phyloP scores from a whole-genome alignment of 2,329 filamentous ascomycete species.

The Sphaerostilbella broomeana region DNA sequence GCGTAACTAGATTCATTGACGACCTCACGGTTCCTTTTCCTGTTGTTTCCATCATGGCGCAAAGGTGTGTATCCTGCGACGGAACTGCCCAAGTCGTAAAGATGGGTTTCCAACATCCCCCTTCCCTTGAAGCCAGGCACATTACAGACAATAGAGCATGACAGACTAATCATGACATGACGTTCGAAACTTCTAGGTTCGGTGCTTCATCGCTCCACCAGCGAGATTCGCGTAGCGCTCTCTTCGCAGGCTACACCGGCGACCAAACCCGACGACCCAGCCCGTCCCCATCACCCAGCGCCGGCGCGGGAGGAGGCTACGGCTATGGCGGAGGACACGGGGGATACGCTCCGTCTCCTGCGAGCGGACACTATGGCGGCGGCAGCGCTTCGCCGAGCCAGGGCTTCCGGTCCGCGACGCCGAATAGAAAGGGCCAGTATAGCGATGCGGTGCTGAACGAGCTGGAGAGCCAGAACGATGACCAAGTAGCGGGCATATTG shows the following conservation, averaged over 20 bases:
- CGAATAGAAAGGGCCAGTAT: slow-evolving; percentile 80
- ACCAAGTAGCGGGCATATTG: slow-evolving; percentile 81
- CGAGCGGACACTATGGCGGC: slow-evolving; percentile 23
- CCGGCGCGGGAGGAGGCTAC: slow-evolving; percentile 20
- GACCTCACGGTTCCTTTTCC: neutral
- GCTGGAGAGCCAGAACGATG: slow-evolving; percentile 92
- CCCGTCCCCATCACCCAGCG: slow-evolving; percentile 37
- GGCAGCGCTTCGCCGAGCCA: slow-evolving; percentile 21
- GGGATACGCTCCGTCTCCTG: slow-evolving; percentile 44
- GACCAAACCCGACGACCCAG: slow-evolving; percentile 37
- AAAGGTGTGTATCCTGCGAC: slow-evolving; percentile 31
- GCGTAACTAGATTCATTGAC: too few relatives aligned
- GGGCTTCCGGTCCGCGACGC: slow-evolving; percentile 61
- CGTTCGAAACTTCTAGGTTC: slow-evolving; percentile 51
- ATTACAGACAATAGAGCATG: neutral
- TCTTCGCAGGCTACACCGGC: slow-evolving; percentile 67
- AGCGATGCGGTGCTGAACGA: slow-evolving; percentile 86
- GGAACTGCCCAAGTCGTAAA: too few relatives aligned
- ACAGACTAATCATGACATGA: neutral
- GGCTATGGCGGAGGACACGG: slow-evolving; percentile 12
- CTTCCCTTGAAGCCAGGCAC: too few relatives aligned
- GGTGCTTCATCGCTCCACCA: slow-evolving; percentile 63
- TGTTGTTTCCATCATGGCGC: slow-evolving; percentile 24
- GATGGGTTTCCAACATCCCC: neutral
- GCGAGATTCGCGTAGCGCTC: slow-evolving; percentile 63